phyloP scores from a whole-genome alignment of 2,329 filamentous ascomycete genomes.

The Alternaria atra region DNA sequence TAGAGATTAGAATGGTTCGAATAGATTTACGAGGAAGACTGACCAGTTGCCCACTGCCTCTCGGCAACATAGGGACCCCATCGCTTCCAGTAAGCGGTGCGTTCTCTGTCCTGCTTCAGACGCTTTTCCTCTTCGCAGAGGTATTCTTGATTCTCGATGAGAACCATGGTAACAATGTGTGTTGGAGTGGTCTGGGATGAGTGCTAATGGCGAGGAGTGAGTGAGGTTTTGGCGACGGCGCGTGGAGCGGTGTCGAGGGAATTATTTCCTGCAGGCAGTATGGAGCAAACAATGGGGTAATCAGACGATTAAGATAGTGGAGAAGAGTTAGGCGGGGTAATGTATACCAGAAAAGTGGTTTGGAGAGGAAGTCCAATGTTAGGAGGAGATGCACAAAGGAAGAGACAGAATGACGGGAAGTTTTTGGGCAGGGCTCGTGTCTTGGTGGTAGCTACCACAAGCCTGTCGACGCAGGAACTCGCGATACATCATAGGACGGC shows the following conservation, averaged over 20 bases:
- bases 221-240: conserved; percentile 24
- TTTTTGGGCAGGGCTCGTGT: conserved; percentile 31
- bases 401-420: conserved; percentile 15
- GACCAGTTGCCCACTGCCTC: conserved; percentile 93
- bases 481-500: conserved; percentile 40
- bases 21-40: conserved; percentile 35
- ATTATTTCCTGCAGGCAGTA: conserved; percentile 28
- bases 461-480: conserved; percentile 43
- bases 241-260: conserved; percentile 35
- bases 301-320: conserved; percentile 23
- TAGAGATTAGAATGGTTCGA: conserved; percentile 38
- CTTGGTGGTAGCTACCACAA: conserved; percentile 31
- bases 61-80: conserved; percentile 96
- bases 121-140: conserved; percentile 90
- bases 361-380: conserved; percentile 17
- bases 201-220: conserved; percentile 15
- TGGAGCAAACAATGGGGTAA: conserved; percentile 33
- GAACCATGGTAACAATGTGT: conserved; percentile 71
- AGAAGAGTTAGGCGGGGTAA: conserved; percentile 12
- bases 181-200: conserved; percentile 14
- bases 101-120: conserved; percentile 83
- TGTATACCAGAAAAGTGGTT: conserved; percentile 5
- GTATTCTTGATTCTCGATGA: conserved; percentile 87
- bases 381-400: conserved; percentile 15
- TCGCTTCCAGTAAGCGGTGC: conserved; percentile 95